Evolutionary conservation across 176 grass and related monocot species (phyloP), one percentile per base, ranked within the genome.

Genomic region (Aechmea fasciata): DNA sequence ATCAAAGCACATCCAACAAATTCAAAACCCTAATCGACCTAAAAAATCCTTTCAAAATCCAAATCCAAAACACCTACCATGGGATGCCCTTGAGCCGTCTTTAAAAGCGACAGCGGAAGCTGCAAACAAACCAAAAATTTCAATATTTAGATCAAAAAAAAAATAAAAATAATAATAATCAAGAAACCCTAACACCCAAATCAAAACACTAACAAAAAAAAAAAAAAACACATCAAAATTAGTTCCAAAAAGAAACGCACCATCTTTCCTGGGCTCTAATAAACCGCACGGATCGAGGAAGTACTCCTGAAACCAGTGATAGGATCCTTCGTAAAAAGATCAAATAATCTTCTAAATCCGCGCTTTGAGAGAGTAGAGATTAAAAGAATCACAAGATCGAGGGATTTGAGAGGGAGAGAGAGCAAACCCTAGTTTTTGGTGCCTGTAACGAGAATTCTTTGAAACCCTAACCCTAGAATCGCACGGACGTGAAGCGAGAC

Each of bases 81-180:
- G 68, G 95, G 95, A 85, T 99, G 95, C 52, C 95, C 95, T 86
- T 99, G 95, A 52, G 95, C 95, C 13, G 95, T 99, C 95, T 99
- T 99, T 66, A 99, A 80, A 29, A 99, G 89, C 1, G 95, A 99
- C 18, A 99, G 82, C 28, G 95, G 95, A 84, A 99, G 84, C 95
- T 99, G 89, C 63, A 71, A 1, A 48, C 68, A 23, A 51, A n/a
- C 59, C 18, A 18, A 64, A 64, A 49, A 52, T 13, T 68, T 57
- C 77, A 64, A 72, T 50, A 26, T 50, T 52, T 41, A 18, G 59
- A 41, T 71, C 26, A 20, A 72, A 71, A 52, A 50, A 52, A 48
- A 47, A n/a, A 68, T 49, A 74, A 13, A 22, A 74, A 74, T 50
- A 41, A 7, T 4, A 33, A 33, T n/a, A n/a, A n/a, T n/a, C 55